Percentiles rank a stretch among this genome's conserved stretches.
phyloP scores from a whole-genome alignment of 1,284 basidiomycete genomes.

The Takashimella tepidaria region DNA sequence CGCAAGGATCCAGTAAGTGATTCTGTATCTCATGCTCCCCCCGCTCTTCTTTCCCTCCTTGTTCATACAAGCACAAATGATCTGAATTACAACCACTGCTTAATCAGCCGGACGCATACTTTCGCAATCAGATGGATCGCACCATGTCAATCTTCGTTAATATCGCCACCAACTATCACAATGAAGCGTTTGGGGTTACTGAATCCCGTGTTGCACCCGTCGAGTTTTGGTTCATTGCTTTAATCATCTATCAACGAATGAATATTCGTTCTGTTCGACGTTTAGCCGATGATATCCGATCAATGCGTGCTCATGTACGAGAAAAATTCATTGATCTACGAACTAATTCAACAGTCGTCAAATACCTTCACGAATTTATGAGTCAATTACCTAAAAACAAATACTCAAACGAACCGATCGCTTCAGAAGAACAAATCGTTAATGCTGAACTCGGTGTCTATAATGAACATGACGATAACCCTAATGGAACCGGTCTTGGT shows the following conservation, averaged over 20 bases:
- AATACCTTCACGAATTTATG: constrained; percentile 16
- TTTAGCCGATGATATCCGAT: constrained; percentile 28
- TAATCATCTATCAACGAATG: constrained; percentile 34
- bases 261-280: constrained; percentile 15
- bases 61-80: no score
- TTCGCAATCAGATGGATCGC: constrained; percentile 26
- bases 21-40: neutral
- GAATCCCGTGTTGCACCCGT: constrained; percentile 33
- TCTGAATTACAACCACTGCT: no score
- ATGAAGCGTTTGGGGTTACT: constrained; percentile 24
- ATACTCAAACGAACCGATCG: constrained; percentile 16
- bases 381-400: constrained; percentile 19
- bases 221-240: constrained; percentile 34
- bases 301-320: constrained; percentile 30
- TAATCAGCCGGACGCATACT: constrained; percentile 26
- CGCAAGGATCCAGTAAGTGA: constrained; percentile 22
- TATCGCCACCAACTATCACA: constrained; percentile 25
- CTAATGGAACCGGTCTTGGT: neutral
- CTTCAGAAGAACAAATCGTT: constrained; percentile 21
- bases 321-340: constrained; percentile 22
- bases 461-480: neutral
- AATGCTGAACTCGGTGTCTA: neutral
- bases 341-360: constrained; percentile 19
- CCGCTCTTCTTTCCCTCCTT: no score
- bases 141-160: constrained; percentile 30